Percentiles rank a stretch among this genome's conserved stretches.
These are phyloP conservation scores for Centaurea solstitialis DNA, from an alignment of 129 eudicot species.

Conservation along the genomic window DNA sequence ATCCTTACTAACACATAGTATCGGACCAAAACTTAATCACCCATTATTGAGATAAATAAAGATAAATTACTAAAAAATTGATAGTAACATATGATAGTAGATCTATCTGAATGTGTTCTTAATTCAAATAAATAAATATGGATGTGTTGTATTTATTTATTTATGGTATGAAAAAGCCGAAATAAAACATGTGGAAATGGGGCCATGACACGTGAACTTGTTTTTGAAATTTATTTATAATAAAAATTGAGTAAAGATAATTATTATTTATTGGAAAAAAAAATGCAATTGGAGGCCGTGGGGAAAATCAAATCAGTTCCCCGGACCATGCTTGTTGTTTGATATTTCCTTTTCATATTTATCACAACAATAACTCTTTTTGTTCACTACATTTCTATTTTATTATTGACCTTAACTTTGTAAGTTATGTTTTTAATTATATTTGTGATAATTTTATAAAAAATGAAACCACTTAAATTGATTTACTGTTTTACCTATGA, in stretches of 20 bases:
- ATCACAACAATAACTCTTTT: too few species aligned
- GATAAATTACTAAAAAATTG: neutral
- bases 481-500: too few species aligned
- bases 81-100: neutral
- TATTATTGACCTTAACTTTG: too few species aligned
- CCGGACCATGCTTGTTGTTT: neutral
- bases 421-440: too few species aligned
- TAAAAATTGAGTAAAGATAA: neutral
- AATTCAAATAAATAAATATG: too few species aligned
- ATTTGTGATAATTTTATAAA: too few species aligned
- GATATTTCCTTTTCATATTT: neutral
- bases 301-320: neutral
- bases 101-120: constrained; percentile 5
- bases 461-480: too few species aligned
- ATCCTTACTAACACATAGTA: too few species aligned
- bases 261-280: neutral
- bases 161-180: neutral
- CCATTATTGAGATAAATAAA: neutral
- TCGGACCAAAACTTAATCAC: too few species aligned
- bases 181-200: constrained; percentile 19
- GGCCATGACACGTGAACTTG: constrained; percentile 22
- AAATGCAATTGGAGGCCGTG: neutral
- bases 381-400: too few species aligned
- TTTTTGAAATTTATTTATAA: neutral
- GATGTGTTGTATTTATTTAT: neutral